Conservation (phyloP, 352 stramenopile genomes). For the Phytopythium delawarense region DNA sequence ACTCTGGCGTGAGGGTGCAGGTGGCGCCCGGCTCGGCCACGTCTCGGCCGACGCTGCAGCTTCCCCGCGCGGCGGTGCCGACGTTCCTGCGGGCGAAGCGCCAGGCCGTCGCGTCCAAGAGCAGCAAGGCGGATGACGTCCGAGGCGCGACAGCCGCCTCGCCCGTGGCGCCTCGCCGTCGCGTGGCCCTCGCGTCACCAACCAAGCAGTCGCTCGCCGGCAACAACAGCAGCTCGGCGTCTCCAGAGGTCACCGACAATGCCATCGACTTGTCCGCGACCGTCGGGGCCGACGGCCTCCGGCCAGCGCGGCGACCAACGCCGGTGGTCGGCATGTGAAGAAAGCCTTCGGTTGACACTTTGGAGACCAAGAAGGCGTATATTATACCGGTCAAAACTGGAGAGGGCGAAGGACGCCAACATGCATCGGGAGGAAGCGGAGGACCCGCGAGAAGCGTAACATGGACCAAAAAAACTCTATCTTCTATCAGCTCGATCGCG, state of each 20-base stretch:
- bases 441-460: neutral
- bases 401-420: constrained; percentile 2
- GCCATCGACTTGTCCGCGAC: constrained; percentile 6
- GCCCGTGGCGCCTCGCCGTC: constrained; percentile 10
- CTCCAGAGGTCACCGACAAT: neutral
- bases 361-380: neutral
- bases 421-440: neutral
- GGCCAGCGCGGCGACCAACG: constrained; percentile 1
- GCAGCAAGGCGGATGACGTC: constrained; percentile 47
- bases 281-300: neutral
- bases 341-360: neutral
- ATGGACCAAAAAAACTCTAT: constrained; percentile 9
- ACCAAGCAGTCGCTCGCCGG: constrained; percentile 11
- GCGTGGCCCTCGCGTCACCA: constrained; percentile 18
- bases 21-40: neutral
- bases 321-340: neutral
- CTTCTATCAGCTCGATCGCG: constrained; percentile 3
- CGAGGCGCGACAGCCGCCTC: constrained; percentile 25
- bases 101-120: constrained; percentile 24
- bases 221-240: constrained; percentile 6
- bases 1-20: constrained; percentile 4
- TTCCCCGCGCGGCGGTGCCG: constrained; percentile 50
- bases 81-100: constrained; percentile 51
- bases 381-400: constrained; percentile 9
- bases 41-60: constrained; percentile 16